Percentiles rank a stretch among this genome's conserved stretches.
Conservation (phyloP, 2,329 filamentous ascomycete species). For the Alternaria alternata region DNA sequence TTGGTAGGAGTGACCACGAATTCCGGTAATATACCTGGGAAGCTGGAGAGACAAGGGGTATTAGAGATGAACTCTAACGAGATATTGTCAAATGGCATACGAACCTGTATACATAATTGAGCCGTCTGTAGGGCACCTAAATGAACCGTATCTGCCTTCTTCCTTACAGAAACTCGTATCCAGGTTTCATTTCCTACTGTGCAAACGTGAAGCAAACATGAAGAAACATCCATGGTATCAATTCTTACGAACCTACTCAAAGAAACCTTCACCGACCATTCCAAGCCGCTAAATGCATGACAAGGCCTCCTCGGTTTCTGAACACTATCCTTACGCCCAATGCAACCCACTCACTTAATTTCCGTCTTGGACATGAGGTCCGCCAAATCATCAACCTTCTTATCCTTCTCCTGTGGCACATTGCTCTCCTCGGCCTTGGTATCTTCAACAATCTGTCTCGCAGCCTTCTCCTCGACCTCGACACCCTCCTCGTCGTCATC, state of each 20-base stretch:
- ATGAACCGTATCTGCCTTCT: neutral
- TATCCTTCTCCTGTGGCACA: conserved; percentile 73
- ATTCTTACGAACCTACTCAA: conserved; percentile 1
- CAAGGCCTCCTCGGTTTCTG: neutral
- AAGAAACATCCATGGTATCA: conserved; percentile 13
- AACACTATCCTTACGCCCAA: neutral
- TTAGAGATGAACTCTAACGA: neutral
- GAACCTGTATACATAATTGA: conserved; percentile 6
- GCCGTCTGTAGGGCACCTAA: neutral
- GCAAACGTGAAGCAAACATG: neutral
- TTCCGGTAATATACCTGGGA: neutral
- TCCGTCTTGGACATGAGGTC: conserved; percentile 76
- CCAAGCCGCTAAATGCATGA: conserved; percentile 19
- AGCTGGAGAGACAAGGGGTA: neutral
- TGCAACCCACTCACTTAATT: conserved; percentile 38
- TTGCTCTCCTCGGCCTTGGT: conserved; percentile 77
- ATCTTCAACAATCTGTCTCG: conserved; percentile 70
- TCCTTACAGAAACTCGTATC: neutral
- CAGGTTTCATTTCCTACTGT: neutral
- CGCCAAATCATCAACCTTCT: conserved; percentile 82
- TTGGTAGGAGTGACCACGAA: neutral
- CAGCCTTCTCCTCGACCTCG: conserved; percentile 51
- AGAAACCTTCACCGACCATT: neutral
- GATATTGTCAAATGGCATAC: neutral
- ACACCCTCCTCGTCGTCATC: conserved; percentile 73